A percentile compares a stretch with the other conserved stretches of the same genome.
Evolutionary conservation across 805 yeast genomes (phyloP).

Genomic region (Hanseniaspora hatyaiensis): DNA sequence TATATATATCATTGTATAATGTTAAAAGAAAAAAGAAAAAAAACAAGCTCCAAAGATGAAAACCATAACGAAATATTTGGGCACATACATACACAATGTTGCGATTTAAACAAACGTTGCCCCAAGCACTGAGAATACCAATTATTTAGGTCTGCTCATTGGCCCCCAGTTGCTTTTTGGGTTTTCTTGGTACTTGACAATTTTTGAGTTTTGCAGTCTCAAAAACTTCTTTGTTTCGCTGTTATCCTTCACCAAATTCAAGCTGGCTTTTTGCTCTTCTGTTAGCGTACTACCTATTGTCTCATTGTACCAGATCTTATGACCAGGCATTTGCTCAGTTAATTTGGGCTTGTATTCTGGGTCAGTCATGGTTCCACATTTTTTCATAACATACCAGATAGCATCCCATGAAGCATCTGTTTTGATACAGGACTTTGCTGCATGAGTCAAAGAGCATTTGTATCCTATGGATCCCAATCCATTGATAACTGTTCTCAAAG

Average conservation of each 20-base stretch:
- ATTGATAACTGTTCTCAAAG: conserved; percentile 56
- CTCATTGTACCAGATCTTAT: conserved; percentile 41
- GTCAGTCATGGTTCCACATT: conserved; percentile 42
- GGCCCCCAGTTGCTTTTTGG: conserved; percentile 98
- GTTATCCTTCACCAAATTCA: conserved; percentile 38
- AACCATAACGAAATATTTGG: too few relatives aligned
- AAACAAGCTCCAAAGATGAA: too few relatives aligned
- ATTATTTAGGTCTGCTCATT: conserved; percentile 58
- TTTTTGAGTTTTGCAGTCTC: conserved; percentile 57
- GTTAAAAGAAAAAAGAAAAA: too few relatives aligned
- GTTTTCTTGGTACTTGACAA: conserved; percentile 80
- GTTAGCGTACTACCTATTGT: conserved; percentile 24
- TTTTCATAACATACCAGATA: conserved; percentile 59
- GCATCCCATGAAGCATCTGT: conserved; percentile 81
- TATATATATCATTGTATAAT: too few relatives aligned
- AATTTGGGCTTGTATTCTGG: conserved; percentile 31
- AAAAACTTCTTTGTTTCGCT: conserved; percentile 47
- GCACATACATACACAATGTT: too few relatives aligned
- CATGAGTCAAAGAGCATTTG: conserved; percentile 77
- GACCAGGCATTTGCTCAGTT: conserved; percentile 47
- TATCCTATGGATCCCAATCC: conserved; percentile 81
- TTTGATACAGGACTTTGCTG: conserved; percentile 71
- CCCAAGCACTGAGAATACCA: too few relatives aligned
- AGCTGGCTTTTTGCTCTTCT: conserved; percentile 31
- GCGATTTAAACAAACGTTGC: too few relatives aligned